phyloP scores from a whole-genome alignment of 176 grass and related monocot genomes.

The Eragrostis curvula region DNA sequence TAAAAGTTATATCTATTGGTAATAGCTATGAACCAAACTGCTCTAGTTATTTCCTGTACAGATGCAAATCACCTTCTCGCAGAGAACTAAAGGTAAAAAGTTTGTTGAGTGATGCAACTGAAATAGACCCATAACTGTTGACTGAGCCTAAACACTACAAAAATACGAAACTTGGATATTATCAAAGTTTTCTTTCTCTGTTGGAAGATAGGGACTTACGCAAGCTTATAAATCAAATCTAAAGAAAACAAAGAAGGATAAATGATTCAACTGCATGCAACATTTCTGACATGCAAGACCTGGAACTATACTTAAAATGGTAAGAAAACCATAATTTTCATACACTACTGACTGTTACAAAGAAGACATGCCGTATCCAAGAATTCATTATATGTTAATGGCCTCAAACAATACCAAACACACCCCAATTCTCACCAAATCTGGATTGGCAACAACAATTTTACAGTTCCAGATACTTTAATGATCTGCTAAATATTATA shows the following conservation, averaged over 20 bases:
- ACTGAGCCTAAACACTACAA: not conserved
- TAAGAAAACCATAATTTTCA: conserved; percentile 10
- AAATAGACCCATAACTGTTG: conserved; percentile 18
- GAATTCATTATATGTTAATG: not conserved
- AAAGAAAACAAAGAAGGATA: conserved; percentile 7
- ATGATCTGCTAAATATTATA: not conserved
- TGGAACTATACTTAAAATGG: conserved; percentile 17
- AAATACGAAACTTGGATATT: not conserved
- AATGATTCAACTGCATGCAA: not conserved
- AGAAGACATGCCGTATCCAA: conserved; percentile 9
- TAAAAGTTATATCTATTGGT: conserved; percentile 5
- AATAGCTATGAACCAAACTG: not conserved
- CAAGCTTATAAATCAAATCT: conserved; percentile 22
- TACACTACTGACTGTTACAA: not conserved
- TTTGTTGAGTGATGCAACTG: not conserved
- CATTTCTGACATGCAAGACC: conserved; percentile 27
- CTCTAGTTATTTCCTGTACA: not conserved
- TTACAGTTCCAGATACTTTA: not conserved
- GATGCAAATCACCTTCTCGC: not conserved
- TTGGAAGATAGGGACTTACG: not conserved
- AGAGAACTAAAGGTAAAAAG: conserved; percentile 27
- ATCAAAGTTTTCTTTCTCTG: not conserved
- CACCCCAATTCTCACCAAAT: not conserved
- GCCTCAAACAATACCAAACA: conserved; percentile 21
- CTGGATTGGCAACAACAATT: not conserved